phyloP scores from a whole-genome alignment of 2,329 filamentous ascomycete species.

The Pestalotiopsis sp. region DNA sequence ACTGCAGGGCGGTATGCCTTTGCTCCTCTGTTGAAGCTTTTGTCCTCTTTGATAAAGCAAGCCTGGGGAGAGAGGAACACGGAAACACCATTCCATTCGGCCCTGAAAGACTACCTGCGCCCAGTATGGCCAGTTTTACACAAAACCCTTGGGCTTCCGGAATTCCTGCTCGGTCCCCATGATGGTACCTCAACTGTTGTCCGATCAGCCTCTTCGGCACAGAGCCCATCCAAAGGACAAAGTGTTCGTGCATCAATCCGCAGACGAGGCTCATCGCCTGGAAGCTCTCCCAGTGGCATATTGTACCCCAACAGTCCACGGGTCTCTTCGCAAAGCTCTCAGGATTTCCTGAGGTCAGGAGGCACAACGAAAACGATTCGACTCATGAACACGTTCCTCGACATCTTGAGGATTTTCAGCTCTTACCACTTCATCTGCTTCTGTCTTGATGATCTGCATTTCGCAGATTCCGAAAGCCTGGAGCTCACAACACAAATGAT shows the following conservation, averaged over 20 bases:
- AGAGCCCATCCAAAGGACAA: constrained; percentile 31
- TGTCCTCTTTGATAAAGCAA: constrained; percentile 68
- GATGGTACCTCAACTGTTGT: constrained; percentile 35
- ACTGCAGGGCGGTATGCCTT: constrained; percentile 62
- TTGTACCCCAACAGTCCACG: constrained; percentile 37
- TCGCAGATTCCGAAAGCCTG: constrained; percentile 84
- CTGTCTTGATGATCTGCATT: constrained; percentile 87
- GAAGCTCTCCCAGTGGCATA: constrained; percentile 39
- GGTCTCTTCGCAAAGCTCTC: constrained; percentile 52
- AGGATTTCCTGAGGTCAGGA: constrained; percentile 62
- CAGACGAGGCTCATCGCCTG: constrained; percentile 54
- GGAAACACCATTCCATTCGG: constrained; percentile 64
- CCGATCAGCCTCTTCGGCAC: constrained; percentile 39
- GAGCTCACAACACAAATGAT: constrained; percentile 84
- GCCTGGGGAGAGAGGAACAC: constrained; percentile 69
- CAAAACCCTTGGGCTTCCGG: constrained; percentile 62
- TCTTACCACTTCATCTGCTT: constrained; percentile 86
- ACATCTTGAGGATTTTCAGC: constrained; percentile 81
- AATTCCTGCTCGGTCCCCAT: constrained; percentile 66
- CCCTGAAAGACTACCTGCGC: constrained; percentile 62
- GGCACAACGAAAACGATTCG: constrained; percentile 67
- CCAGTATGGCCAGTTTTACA: constrained; percentile 68
- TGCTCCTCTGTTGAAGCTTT: constrained; percentile 64
- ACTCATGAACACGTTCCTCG: constrained; percentile 85
- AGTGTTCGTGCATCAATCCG: constrained; percentile 35